Percentiles rank a stretch among this genome's conserved stretches.
Evolutionary conservation across 192 early-diverging fungal species (phyloP).

Genomic region (Coemansia sp.): DNA sequence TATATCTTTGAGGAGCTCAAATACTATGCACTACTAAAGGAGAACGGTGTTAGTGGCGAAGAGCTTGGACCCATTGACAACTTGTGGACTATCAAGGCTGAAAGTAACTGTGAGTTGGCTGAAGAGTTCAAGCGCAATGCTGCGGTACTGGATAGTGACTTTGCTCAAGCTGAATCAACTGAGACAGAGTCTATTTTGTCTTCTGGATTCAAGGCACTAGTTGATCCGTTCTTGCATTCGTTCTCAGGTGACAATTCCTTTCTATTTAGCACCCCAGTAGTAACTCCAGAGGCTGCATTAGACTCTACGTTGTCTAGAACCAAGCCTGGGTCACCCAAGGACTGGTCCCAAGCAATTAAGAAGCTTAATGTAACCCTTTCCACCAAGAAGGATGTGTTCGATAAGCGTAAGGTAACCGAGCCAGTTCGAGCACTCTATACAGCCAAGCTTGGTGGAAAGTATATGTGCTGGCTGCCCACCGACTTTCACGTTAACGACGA

Average conservation of each 20-base stretch:
- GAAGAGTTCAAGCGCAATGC: not conserved
- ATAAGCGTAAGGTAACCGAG: constrained; percentile 11
- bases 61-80: constrained; percentile 8
- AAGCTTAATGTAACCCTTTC: not conserved
- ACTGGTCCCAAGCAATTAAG: not conserved
- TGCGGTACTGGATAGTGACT: not conserved
- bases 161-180: not conserved
- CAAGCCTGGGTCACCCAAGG: not conserved
- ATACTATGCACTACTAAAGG: too few species aligned
- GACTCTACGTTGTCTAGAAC: not conserved
- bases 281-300: not conserved
- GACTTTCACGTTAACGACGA: too few species aligned
- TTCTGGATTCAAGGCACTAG: not conserved
- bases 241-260: not conserved
- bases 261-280: not conserved
- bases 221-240: not conserved
- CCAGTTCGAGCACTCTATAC: not conserved
- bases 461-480: too few species aligned
- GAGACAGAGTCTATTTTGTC: not conserved
- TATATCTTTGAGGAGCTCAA: too few species aligned
- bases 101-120: not conserved
- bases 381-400: not conserved
- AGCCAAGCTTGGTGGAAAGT: not conserved
- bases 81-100: constrained; percentile 2
- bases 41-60: too few species aligned